phyloP scores from a whole-genome alignment of 441 rosid genomes.

The Aquilaria agallochum region DNA sequence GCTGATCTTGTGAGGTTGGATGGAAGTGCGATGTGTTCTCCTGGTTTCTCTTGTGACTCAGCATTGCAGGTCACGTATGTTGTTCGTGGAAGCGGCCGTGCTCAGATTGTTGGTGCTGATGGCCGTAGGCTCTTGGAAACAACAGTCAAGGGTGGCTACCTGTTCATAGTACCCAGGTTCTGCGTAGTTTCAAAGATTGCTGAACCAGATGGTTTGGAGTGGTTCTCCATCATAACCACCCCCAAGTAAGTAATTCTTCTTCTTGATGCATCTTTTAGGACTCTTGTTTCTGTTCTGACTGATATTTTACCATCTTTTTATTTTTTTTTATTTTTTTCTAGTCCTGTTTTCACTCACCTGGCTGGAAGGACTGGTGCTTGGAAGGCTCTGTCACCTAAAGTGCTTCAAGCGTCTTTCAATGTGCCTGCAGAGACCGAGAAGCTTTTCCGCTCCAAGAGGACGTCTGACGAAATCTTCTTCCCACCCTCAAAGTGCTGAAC shows the following conservation, averaged over 20 bases:
- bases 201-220: slow-evolving; percentile 71
- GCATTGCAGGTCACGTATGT: slow-evolving; percentile 83
- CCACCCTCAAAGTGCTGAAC: slow-evolving; percentile 57
- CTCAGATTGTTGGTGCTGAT: slow-evolving; percentile 69
- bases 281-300: background rate
- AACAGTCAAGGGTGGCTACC: slow-evolving; percentile 57
- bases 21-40: slow-evolving; percentile 83
- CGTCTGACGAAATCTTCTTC: slow-evolving; percentile 68
- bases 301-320: background rate
- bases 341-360: slow-evolving; percentile 85
- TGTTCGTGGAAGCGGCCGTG: slow-evolving; percentile 82
- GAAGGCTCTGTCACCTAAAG: slow-evolving; percentile 80
- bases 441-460: slow-evolving; percentile 63
- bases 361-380: slow-evolving; percentile 79
- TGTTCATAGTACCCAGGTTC: slow-evolving; percentile 91
- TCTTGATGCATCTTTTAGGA: background rate
- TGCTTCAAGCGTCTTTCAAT: slow-evolving; percentile 68
- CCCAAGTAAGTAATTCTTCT: slow-evolving; percentile 50
- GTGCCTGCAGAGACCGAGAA: slow-evolving; percentile 51
- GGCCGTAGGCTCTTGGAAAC: slow-evolving; percentile 73
- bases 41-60: slow-evolving; percentile 89
- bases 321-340: slow-evolving; percentile 17
- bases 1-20: slow-evolving; percentile 84
- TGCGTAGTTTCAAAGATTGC: slow-evolving; percentile 74
- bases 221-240: slow-evolving; percentile 85